Conservation (phyloP, 192 early-diverging fungal genomes). For the Backusella westeae region DNA sequence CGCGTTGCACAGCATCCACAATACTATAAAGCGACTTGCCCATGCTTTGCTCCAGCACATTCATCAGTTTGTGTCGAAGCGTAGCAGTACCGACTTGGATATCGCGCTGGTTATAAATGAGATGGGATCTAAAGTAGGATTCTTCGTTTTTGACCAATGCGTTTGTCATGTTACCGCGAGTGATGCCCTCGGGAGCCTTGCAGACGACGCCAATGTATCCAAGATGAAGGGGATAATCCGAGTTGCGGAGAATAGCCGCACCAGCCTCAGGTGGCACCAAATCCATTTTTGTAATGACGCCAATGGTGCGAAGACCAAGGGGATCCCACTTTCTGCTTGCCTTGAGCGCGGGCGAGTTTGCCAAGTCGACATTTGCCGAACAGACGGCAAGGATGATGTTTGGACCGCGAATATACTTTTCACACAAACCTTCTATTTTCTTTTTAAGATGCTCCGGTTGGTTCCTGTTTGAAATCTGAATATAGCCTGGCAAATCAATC, state of each 20-base stretch:
- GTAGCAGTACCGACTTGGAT: constrained; percentile 84
- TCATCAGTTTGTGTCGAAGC: constrained; percentile 84
- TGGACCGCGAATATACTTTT: constrained; percentile 75
- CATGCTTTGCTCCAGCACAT: constrained; percentile 93
- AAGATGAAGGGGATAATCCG: constrained; percentile 90
- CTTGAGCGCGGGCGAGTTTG: constrained; percentile 80
- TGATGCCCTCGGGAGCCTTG: constrained; percentile 49
- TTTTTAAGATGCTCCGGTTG: constrained; percentile 76
- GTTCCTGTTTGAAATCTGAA: constrained; percentile 80
- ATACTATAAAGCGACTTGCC: constrained; percentile 76
- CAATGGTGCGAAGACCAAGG: constrained; percentile 75
- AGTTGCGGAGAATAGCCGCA: constrained; percentile 78
- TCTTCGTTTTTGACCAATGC: constrained; percentile 55
- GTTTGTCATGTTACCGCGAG: constrained; percentile 45
- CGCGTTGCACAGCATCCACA: constrained; percentile 89
- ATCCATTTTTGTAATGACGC: constrained; percentile 87
- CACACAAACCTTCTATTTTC: constrained; percentile 81
- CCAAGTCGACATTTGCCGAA: constrained; percentile 82
- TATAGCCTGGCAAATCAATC: constrained; percentile 86
- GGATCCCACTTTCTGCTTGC: constrained; percentile 80
- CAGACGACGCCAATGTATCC: constrained; percentile 98
- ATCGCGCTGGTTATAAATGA: constrained; percentile 58
- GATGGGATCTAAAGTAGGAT: constrained; percentile 51
- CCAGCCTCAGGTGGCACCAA: constrained; percentile 80
- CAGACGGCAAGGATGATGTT: constrained; percentile 87